Evolutionary conservation across 805 yeast genomes (phyloP).

Genomic region (Jamesozyma spencerorum): DNA sequence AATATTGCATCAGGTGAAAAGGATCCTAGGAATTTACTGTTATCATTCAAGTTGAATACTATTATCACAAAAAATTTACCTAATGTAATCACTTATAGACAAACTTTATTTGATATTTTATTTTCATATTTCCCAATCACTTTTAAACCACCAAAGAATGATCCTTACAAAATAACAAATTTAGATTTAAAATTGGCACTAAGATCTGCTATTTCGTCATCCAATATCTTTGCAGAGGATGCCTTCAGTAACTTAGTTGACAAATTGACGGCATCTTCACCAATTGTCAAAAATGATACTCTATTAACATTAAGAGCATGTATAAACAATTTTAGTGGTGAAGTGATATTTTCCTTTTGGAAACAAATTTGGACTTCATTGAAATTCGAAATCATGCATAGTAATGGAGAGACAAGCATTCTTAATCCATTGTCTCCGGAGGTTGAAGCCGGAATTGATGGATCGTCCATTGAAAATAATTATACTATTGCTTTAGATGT

Average conservation of each 20-base stretch:
- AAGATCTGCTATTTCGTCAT: conserved; percentile 53
- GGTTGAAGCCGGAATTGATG: neutral
- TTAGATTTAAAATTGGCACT: conserved; percentile 57
- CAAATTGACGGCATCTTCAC: conserved; percentile 68
- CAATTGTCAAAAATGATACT: conserved; percentile 65
- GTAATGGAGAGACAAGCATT: conserved; percentile 36
- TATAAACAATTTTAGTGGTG: conserved; percentile 41
- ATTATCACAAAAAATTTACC: conserved; percentile 34
- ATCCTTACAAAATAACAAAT: conserved; percentile 76
- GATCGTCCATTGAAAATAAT: conserved; percentile 12
- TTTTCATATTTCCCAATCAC: conserved; percentile 97
- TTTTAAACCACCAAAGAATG: conserved; percentile 77
- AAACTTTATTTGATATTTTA: conserved; percentile 74
- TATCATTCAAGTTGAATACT: conserved; percentile 52
- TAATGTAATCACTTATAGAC: conserved; percentile 33
- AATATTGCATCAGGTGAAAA: conserved; percentile 79
- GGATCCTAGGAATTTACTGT: conserved; percentile 79
- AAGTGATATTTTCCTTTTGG: conserved; percentile 53
- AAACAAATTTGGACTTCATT: conserved; percentile 74
- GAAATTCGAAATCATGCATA: conserved; percentile 82
- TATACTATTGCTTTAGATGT: conserved; percentile 37
- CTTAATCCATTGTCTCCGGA: conserved; percentile 4
- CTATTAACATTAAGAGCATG: conserved; percentile 53
- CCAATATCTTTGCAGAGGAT: conserved; percentile 56
- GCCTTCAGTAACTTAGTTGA: conserved; percentile 70